Percentiles rank a stretch among this genome's conserved stretches.
These are phyloP conservation scores for Xylariaceae sp. DNA, from an alignment of 2,329 filamentous ascomycete genomes.

Conservation along the genomic window DNA sequence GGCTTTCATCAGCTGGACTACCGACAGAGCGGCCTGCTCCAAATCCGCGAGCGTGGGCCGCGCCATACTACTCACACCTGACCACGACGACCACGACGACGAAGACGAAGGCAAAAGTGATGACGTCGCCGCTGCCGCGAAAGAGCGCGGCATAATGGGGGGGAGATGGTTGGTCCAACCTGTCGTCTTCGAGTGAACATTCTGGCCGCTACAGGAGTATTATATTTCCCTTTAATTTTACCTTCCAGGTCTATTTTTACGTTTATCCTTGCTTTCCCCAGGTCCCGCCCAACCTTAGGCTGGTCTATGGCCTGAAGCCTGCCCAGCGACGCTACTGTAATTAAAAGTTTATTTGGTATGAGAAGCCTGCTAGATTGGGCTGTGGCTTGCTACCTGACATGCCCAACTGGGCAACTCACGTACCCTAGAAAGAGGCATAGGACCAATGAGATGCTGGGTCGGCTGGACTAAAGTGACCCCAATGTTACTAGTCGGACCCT, in stretches of 20 bases:
- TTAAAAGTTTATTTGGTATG: background rate
- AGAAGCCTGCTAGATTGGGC: conserved; percentile 16
- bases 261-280: too few relatives aligned
- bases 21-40: conserved; percentile 14
- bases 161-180: too few relatives aligned
- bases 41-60: conserved; percentile 14
- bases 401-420: conserved; percentile 17
- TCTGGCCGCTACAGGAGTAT: too few relatives aligned
- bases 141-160: background rate
- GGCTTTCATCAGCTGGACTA: conserved; percentile 16
- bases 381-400: conserved; percentile 17
- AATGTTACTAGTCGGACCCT: conserved; percentile 17
- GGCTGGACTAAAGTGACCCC: conserved; percentile 9
- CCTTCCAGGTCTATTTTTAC: too few relatives aligned
- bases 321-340: background rate
- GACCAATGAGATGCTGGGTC: conserved; percentile 14
- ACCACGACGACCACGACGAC: conserved; percentile 10
- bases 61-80: conserved; percentile 12
- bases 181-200: background rate
- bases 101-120: conserved; percentile 1
- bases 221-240: too few relatives aligned
- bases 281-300: background rate
- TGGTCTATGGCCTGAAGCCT: background rate
- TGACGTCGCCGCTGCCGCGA: too few relatives aligned
- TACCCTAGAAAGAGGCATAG: conserved; percentile 10